Conservation (phyloP, 495 filamentous ascomycete genomes). For the Geopyxis carbonaria region DNA sequence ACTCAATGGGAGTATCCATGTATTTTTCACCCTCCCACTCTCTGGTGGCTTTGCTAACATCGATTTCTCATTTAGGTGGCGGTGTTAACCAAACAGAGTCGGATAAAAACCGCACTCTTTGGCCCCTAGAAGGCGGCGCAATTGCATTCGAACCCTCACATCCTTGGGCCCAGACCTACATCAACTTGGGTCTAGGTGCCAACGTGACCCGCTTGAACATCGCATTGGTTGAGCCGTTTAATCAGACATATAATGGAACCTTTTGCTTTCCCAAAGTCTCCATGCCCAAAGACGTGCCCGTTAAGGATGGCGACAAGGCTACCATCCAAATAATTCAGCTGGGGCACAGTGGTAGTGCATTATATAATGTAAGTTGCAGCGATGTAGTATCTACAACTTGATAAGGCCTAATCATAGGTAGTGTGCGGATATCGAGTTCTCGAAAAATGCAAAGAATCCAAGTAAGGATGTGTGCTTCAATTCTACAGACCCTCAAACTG, state of each 20-base stretch:
- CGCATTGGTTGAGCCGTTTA: slow-evolving; percentile 36
- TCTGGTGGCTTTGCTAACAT: no score
- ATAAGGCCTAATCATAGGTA: slow-evolving; percentile 21
- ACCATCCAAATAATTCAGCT: slow-evolving; percentile 43
- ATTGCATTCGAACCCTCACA: slow-evolving; percentile 37
- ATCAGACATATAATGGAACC: slow-evolving; percentile 43
- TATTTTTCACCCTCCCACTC: slow-evolving; percentile 22
- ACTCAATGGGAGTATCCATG: slow-evolving; percentile 44
- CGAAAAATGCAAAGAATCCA: slow-evolving; percentile 28
- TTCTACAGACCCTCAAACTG: slow-evolving; percentile 26
- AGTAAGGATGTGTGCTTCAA: slow-evolving; percentile 32
- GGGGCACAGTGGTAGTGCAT: slow-evolving; percentile 29
- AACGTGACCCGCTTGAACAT: slow-evolving; percentile 42
- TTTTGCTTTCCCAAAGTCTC: slow-evolving; percentile 38
- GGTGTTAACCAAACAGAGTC: slow-evolving; percentile 32
- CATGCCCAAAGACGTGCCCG: slow-evolving; percentile 29
- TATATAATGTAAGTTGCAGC: slow-evolving; percentile 49
- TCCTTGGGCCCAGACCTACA: slow-evolving; percentile 38
- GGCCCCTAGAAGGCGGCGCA: slow-evolving; percentile 42
- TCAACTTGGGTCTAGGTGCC: slow-evolving; percentile 47
- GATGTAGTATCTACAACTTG: no score
- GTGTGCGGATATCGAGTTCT: slow-evolving; percentile 49
- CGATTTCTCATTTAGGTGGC: slow-evolving; percentile 30
- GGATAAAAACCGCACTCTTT: slow-evolving; percentile 39
- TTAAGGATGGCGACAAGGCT: slow-evolving; percentile 35